Percentiles rank a stretch among this genome's conserved stretches.
These are phyloP conservation scores for Aspergillus ostianus DNA, from an alignment of 495 filamentous ascomycete genomes.

Conservation along the genomic window DNA sequence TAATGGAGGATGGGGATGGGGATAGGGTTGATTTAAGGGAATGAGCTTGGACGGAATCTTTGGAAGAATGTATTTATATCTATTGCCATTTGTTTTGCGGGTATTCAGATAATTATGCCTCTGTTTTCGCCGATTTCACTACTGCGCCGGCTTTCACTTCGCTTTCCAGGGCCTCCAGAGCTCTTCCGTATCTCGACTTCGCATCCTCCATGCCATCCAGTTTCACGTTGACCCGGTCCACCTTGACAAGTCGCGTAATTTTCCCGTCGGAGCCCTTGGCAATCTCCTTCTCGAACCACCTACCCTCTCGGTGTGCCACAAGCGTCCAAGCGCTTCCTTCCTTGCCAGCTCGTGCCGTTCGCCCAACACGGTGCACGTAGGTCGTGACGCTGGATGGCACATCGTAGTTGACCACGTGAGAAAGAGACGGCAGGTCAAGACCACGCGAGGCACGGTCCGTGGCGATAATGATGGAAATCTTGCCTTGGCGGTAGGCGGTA, in stretches of 20 bases:
- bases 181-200: conserved; percentile 57
- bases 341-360: conserved; percentile 82
- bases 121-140: conserved; percentile 7
- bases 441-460: conserved; percentile 91
- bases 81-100: background rate
- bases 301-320: conserved; percentile 70
- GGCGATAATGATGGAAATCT: conserved; percentile 74
- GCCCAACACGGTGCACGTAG: conserved; percentile 91
- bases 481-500: conserved; percentile 58
- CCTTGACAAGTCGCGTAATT: conserved; percentile 39
- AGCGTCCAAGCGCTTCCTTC: conserved; percentile 80
- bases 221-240: conserved; percentile 46
- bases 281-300: conserved; percentile 85
- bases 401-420: conserved; percentile 93
- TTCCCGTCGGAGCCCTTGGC: conserved; percentile 44
- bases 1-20: background rate
- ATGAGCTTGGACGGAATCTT: too few species aligned
- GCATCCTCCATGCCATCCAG: conserved; percentile 43
- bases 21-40: background rate
- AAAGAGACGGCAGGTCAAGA: conserved; percentile 77
- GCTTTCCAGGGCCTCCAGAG: conserved; percentile 50
- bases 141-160: conserved; percentile 31
- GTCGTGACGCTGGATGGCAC: conserved; percentile 73
- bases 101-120: background rate
- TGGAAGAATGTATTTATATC: background rate